Evolutionary conservation across 371 early-diverging fungal genomes (phyloP).

Genomic region (Apophysomyces trapeziformis): DNA sequence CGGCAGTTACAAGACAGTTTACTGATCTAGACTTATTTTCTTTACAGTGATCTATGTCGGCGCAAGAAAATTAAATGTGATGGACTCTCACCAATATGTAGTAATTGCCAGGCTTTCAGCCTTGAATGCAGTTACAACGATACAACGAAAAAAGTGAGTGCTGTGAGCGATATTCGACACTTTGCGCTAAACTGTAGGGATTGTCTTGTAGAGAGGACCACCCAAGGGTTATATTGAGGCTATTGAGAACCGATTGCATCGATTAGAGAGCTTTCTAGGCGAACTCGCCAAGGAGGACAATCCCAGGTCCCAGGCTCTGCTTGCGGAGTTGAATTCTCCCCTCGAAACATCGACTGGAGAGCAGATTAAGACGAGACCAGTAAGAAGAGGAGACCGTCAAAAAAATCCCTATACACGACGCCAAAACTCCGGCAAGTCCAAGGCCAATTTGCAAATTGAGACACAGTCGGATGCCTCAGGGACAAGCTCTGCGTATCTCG

Average conservation of each 20-base stretch:
- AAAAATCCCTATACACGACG: too few relatives aligned
- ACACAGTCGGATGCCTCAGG: slow-evolving; percentile 1
- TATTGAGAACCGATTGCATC: slow-evolving; percentile 69
- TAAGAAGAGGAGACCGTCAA: slow-evolving; percentile 27
- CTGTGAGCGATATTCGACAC: neutral
- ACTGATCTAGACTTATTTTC: neutral
- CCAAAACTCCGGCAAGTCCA: slow-evolving; percentile 18
- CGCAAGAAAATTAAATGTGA: slow-evolving; percentile 73
- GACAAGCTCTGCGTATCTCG: slow-evolving; percentile 3
- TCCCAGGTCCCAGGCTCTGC: slow-evolving; percentile 53
- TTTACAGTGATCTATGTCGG: slow-evolving; percentile 59
- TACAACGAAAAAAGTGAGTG: slow-evolving; percentile 47
- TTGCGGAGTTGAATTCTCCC: slow-evolving; percentile 62
- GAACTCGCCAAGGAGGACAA: slow-evolving; percentile 60
- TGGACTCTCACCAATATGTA: slow-evolving; percentile 56
- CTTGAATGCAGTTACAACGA: slow-evolving; percentile 51
- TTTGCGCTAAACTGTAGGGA: neutral
- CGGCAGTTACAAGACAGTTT: neutral
- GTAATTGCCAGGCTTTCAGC: slow-evolving; percentile 46
- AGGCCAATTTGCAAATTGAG: slow-evolving; percentile 4
- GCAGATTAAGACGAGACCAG: slow-evolving; percentile 46
- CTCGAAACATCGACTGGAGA: slow-evolving; percentile 50
- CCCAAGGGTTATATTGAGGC: slow-evolving; percentile 79
- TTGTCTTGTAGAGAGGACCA: slow-evolving; percentile 54
- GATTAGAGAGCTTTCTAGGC: slow-evolving; percentile 60